A percentile compares a stretch with the other conserved stretches of the same genome.
Conservation (phyloP, 805 yeast species). For the Peterozyma xylosa region DNA sequence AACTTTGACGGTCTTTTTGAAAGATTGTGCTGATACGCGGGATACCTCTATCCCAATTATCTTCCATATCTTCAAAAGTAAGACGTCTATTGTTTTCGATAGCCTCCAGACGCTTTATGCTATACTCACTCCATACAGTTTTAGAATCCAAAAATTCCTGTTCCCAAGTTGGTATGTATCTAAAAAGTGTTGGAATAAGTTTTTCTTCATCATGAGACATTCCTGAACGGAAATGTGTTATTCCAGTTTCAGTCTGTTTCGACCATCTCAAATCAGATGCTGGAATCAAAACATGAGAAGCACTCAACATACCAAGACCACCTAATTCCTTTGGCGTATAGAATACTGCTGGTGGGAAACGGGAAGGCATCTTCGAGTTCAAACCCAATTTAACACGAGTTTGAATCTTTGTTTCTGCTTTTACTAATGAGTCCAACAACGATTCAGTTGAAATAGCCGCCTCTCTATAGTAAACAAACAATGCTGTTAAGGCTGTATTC, state of each 20-base stretch:
- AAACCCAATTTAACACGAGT: constrained; percentile 91
- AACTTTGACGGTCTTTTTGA: constrained; percentile 89
- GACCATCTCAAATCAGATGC: constrained; percentile 90
- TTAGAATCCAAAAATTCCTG: constrained; percentile 91
- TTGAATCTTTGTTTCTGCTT: constrained; percentile 88
- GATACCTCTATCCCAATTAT: constrained; percentile 93
- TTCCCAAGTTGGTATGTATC: constrained; percentile 95
- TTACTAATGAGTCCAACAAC: constrained; percentile 74
- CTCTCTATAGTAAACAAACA: constrained; percentile 88
- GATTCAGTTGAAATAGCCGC: constrained; percentile 81
- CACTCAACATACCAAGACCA: constrained; percentile 96
- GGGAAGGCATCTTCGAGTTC: constrained; percentile 96
- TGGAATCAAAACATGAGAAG: constrained; percentile 92
- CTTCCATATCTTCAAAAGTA: constrained; percentile 90
- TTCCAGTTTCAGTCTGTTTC: constrained; percentile 87
- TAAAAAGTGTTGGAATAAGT: constrained; percentile 84
- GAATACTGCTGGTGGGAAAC: constrained; percentile 98
- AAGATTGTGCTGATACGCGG: constrained; percentile 94
- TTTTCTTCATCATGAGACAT: constrained; percentile 78
- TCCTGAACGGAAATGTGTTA: constrained; percentile 90
- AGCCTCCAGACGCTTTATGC: constrained; percentile 83
- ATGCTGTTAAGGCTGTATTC: constrained; percentile 85
- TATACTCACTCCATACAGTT: constrained; percentile 97
- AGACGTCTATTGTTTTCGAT: constrained; percentile 75
- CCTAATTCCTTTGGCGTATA: constrained; percentile 97